These are phyloP conservation scores for Santalum album DNA, from an alignment of 164 flowering plant genomes.

Conservation along the genomic window DNA sequence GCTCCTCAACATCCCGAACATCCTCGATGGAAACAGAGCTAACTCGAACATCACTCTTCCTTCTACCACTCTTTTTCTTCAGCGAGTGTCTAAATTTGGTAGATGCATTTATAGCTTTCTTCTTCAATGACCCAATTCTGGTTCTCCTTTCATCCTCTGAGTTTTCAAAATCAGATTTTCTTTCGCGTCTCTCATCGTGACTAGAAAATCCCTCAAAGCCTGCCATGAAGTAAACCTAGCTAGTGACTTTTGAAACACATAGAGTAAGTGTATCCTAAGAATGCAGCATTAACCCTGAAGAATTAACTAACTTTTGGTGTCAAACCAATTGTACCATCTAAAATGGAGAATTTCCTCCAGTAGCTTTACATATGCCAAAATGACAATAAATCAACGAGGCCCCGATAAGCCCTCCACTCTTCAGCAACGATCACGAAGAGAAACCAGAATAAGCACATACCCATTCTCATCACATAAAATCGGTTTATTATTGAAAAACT, in stretches of 20 bases:
- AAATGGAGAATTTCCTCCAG: too few relatives aligned
- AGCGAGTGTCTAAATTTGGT: constrained; percentile 75
- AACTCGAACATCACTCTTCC: constrained; percentile 62
- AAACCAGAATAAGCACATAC: too few relatives aligned
- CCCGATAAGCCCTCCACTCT: too few relatives aligned
- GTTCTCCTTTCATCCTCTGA: constrained; percentile 92
- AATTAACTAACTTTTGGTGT: neutral
- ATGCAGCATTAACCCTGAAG: neutral
- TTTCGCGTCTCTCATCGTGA: constrained; percentile 57
- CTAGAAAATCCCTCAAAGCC: constrained; percentile 46
- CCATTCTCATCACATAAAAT: too few relatives aligned
- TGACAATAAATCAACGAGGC: too few relatives aligned
- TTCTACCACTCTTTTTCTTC: constrained; percentile 59
- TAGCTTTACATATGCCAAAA: too few relatives aligned
- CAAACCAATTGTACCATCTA: too few relatives aligned
- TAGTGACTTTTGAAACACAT: neutral
- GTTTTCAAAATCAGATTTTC: constrained; percentile 80
- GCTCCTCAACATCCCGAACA: constrained; percentile 76
- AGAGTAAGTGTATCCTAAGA: neutral
- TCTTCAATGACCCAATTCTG: constrained; percentile 64
- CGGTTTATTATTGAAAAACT: too few relatives aligned
- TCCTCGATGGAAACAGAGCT: constrained; percentile 87
- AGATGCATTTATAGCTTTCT: constrained; percentile 83
- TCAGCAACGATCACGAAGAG: too few relatives aligned
- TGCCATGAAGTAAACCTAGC: constrained; percentile 10